Percentiles rank a stretch among this genome's conserved stretches.
Conservation (phyloP, 257 asterid species). For the Handroanthus guayacan region DNA sequence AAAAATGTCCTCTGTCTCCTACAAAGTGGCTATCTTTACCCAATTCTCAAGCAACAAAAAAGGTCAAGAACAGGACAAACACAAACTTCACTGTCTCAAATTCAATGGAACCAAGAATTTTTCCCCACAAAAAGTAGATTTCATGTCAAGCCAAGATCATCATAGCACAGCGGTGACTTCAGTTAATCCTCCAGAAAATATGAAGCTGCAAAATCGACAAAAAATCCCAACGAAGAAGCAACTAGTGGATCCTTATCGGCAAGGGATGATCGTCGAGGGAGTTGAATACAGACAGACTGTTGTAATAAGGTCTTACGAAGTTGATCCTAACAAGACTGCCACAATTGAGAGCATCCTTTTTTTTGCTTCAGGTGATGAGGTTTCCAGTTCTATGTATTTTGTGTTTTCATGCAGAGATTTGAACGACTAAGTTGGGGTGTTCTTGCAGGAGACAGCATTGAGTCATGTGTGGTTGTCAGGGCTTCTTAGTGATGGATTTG, state of each 20-base stretch:
- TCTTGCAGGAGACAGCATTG: slow-evolving; percentile 67
- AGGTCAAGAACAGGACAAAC: background rate
- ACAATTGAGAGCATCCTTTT: slow-evolving; percentile 57
- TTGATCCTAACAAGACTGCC: slow-evolving; percentile 53
- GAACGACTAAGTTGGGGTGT: background rate
- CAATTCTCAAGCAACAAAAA: background rate
- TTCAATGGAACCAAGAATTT: background rate
- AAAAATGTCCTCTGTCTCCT: background rate
- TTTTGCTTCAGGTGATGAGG: slow-evolving; percentile 56
- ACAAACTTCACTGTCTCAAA: background rate
- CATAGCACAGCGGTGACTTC: background rate
- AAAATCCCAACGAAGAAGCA: background rate
- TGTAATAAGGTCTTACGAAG: slow-evolving; percentile 21
- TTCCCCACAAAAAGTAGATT: background rate
- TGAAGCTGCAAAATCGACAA: background rate
- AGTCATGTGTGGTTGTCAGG: slow-evolving; percentile 76
- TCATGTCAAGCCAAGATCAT: background rate
- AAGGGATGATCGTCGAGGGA: slow-evolving; percentile 37
- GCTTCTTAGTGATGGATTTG: slow-evolving; percentile 74
- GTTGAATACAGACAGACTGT: slow-evolving; percentile 42
- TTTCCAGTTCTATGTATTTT: background rate
- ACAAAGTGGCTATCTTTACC: background rate
- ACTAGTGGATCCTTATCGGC: background rate
- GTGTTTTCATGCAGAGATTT: background rate
- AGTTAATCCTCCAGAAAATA: no score